Conservation (phyloP, 345 rosid genomes). For the Eucalyptus tenuipes region DNA sequence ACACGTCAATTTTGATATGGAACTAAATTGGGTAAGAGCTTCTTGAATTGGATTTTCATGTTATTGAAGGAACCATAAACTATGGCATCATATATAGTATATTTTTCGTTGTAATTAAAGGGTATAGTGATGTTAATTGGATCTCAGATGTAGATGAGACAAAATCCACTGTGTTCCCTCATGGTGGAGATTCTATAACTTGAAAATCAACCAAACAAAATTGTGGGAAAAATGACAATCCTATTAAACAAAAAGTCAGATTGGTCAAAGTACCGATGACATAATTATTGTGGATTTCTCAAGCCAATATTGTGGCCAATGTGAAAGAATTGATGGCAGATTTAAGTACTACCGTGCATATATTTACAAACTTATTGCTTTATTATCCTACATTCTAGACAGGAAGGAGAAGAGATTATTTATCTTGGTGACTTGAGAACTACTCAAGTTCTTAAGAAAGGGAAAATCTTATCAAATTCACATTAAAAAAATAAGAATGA, state of each 20-base stretch:
- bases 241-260: no score
- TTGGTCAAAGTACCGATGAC: not conserved
- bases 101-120: not conserved
- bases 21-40: not conserved
- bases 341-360: not conserved
- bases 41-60: not conserved
- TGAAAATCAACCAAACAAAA: no score
- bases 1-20: not conserved
- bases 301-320: not conserved
- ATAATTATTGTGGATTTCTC: no score
- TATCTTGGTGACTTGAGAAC: not conserved
- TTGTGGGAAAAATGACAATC: not conserved
- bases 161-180: not conserved
- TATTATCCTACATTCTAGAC: not conserved
- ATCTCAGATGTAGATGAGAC: not conserved
- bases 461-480: not conserved
- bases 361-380: not conserved
- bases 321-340: not conserved
- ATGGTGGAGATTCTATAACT: not conserved
- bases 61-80: not conserved
- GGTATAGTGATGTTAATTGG: not conserved
- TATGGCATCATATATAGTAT: not conserved
- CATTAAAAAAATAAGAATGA: not conserved
- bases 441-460: not conserved
- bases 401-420: not conserved